Percentiles rank a stretch among this genome's conserved stretches.
Conservation (phyloP, 352 stramenopile genomes). For the Phytophthora aleatoria region DNA sequence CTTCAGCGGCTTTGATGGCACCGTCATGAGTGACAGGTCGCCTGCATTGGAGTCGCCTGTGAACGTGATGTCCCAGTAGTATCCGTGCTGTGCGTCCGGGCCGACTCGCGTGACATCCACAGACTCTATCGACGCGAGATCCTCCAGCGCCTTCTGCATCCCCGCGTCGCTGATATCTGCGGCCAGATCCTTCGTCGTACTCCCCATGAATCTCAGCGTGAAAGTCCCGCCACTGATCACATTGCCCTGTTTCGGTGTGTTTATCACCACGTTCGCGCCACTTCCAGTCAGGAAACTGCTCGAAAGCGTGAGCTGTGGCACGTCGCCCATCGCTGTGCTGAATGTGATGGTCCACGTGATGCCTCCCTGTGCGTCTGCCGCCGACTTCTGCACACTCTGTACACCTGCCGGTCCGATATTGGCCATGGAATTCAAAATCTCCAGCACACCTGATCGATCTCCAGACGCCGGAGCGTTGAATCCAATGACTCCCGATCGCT, state of each 20-base stretch:
- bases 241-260: conserved; percentile 63
- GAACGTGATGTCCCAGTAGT: conserved; percentile 84
- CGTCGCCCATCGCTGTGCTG: conserved; percentile 59
- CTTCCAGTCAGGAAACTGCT: conserved; percentile 74
- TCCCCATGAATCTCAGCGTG: conserved; percentile 89
- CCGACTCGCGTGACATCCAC: conserved; percentile 64
- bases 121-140: conserved; percentile 59
- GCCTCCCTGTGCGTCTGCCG: conserved; percentile 79
- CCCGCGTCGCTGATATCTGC: conserved; percentile 73
- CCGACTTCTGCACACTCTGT: conserved; percentile 60
- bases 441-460: conserved; percentile 51
- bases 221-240: conserved; percentile 89
- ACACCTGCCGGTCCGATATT: conserved; percentile 71
- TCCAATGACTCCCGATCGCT: conserved; percentile 93
- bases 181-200: conserved; percentile 86
- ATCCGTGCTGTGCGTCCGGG: conserved; percentile 61
- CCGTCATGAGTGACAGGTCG: conserved; percentile 60
- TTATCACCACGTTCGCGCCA: conserved; percentile 71
- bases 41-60: conserved; percentile 69
- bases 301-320: conserved; percentile 62
- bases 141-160: conserved; percentile 69
- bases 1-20: conserved; percentile 45
- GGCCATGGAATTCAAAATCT: conserved; percentile 84
- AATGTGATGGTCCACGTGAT: conserved; percentile 95
- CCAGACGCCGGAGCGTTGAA: conserved; percentile 70